Conservation (phyloP, 805 yeast species). For the Candida manassasensis region DNA sequence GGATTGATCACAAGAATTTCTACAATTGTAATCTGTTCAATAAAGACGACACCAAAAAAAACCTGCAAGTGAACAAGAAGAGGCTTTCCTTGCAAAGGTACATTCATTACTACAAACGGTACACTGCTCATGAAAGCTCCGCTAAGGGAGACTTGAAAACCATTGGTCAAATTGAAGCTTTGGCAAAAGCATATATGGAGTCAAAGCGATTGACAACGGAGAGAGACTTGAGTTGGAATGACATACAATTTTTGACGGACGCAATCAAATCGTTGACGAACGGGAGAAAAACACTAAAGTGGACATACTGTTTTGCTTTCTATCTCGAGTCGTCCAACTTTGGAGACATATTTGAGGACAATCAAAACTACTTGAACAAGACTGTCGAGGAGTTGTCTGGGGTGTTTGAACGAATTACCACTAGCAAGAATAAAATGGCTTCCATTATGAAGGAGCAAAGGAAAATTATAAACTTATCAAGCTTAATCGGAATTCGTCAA, state of each 20-base stretch:
- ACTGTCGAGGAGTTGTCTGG: slow-evolving; percentile 69
- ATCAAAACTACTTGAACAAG: slow-evolving; percentile 58
- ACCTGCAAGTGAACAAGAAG: slow-evolving; percentile 38
- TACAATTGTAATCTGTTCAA: slow-evolving; percentile 62
- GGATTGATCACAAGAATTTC: slow-evolving; percentile 67
- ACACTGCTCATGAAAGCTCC: slow-evolving; percentile 71
- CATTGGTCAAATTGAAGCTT: slow-evolving; percentile 56
- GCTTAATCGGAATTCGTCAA: slow-evolving; percentile 39
- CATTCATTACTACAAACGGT: slow-evolving; percentile 70
- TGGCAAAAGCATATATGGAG: slow-evolving; percentile 63
- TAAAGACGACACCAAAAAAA: slow-evolving; percentile 31
- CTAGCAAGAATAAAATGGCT: slow-evolving; percentile 20
- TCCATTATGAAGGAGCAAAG: slow-evolving; percentile 33
- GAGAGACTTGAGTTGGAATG: slow-evolving; percentile 63
- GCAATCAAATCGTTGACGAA: slow-evolving; percentile 59
- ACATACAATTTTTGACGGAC: slow-evolving; percentile 76
- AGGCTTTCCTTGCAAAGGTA: slow-evolving; percentile 57
- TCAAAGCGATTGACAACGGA: slow-evolving; percentile 18
- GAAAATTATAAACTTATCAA: slow-evolving; percentile 39
- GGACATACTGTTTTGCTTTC: slow-evolving; percentile 85
- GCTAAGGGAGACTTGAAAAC: slow-evolving; percentile 66
- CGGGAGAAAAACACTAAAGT: slow-evolving; percentile 75
- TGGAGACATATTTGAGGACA: slow-evolving; percentile 62
- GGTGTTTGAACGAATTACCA: slow-evolving; percentile 45
- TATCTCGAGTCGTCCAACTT: slow-evolving; percentile 53